A percentile compares a stretch with the other conserved stretches of the same genome.
Evolutionary conservation across 2,329 filamentous ascomycete genomes (phyloP).

Genomic region (Trichoderma aggressivum): DNA sequence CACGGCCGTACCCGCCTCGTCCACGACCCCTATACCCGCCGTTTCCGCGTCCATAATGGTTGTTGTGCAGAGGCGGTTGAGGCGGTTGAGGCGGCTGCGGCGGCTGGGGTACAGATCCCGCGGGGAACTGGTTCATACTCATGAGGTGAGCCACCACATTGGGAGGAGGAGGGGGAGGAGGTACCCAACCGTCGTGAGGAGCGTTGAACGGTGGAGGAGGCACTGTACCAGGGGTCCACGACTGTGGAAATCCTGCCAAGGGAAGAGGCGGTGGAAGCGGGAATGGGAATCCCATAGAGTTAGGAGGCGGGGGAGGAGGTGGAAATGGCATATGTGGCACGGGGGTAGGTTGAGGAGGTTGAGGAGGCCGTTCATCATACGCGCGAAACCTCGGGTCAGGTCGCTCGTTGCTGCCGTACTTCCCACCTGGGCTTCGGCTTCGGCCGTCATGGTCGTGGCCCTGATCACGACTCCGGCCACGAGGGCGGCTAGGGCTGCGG

Average conservation of each 20-base stretch:
- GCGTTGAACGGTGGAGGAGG: slow-evolving; percentile 35
- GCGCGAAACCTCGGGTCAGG: slow-evolving; percentile 8
- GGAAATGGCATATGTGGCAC: slow-evolving; percentile 19
- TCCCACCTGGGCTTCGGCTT: neutral
- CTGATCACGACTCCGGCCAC: slow-evolving; percentile 21
- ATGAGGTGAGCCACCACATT: slow-evolving; percentile 22
- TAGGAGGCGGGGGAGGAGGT: neutral
- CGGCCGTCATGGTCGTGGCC: neutral
- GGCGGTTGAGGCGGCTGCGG: slow-evolving; percentile 22
- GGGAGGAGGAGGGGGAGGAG: slow-evolving; percentile 11
- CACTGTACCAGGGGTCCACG: slow-evolving; percentile 27
- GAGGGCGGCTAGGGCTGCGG: slow-evolving; percentile 9
- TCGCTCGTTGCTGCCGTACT: slow-evolving; percentile 6
- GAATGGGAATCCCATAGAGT: neutral
- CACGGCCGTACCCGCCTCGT: slow-evolving; percentile 33
- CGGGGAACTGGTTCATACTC: slow-evolving; percentile 24
- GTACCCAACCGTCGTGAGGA: slow-evolving; percentile 5
- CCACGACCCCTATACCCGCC: slow-evolving; percentile 30
- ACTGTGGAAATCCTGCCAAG: slow-evolving; percentile 21
- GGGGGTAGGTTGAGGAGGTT: slow-evolving; percentile 22
- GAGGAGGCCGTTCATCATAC: slow-evolving; percentile 23
- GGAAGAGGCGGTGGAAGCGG: slow-evolving; percentile 3
- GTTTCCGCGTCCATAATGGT: slow-evolving; percentile 26
- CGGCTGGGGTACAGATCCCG: slow-evolving; percentile 5
- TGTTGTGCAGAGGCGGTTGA: slow-evolving; percentile 24